phyloP scores from a whole-genome alignment of 2,329 filamentous ascomycete genomes.

The Endoconidiophora laricicola region DNA sequence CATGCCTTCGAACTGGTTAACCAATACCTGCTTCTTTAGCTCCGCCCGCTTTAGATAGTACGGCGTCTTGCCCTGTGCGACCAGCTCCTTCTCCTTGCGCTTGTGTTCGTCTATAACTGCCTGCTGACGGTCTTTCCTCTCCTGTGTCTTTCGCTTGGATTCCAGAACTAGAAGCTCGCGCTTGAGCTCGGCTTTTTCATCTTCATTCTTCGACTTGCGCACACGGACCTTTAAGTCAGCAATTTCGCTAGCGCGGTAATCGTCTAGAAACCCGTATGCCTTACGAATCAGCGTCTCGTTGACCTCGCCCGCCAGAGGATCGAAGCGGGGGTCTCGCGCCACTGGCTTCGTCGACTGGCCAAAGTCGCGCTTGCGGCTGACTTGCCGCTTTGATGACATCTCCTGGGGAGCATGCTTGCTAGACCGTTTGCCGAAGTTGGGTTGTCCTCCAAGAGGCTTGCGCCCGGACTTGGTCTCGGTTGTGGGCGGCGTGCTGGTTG shows the following conservation, averaged over 20 bases:
- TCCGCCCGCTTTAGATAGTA: constrained; percentile 89
- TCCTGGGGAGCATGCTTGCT: constrained; percentile 79
- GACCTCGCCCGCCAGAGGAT: constrained; percentile 36
- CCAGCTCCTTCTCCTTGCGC: constrained; percentile 65
- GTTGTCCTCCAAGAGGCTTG: background rate
- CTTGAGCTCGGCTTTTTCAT: constrained; percentile 53
- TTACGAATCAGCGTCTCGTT: constrained; percentile 45
- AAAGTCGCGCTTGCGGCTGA: constrained; percentile 56
- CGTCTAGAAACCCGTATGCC: constrained; percentile 76
- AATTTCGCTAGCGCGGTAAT: constrained; percentile 76
- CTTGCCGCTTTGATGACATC: constrained; percentile 65
- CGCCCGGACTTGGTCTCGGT: constrained; percentile 22
- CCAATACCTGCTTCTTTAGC: constrained; percentile 69
- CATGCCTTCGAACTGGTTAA: constrained; percentile 67
- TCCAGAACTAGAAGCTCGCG: constrained; percentile 61
- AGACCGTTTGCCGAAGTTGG: constrained; percentile 1
- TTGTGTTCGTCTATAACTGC: constrained; percentile 60
- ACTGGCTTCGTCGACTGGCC: constrained; percentile 42
- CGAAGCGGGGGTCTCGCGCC: constrained; percentile 76
- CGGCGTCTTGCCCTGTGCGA: constrained; percentile 77
- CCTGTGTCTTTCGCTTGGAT: constrained; percentile 54
- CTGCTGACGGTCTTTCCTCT: constrained; percentile 51
- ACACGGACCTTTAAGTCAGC: constrained; percentile 52
- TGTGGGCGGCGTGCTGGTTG: constrained; percentile 20
- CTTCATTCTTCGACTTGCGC: constrained; percentile 45